Percentiles rank a stretch among this genome's conserved stretches.
Evolutionary conservation across 2,329 filamentous ascomycete species (phyloP).

Genomic region (Penicillium sp.): DNA sequence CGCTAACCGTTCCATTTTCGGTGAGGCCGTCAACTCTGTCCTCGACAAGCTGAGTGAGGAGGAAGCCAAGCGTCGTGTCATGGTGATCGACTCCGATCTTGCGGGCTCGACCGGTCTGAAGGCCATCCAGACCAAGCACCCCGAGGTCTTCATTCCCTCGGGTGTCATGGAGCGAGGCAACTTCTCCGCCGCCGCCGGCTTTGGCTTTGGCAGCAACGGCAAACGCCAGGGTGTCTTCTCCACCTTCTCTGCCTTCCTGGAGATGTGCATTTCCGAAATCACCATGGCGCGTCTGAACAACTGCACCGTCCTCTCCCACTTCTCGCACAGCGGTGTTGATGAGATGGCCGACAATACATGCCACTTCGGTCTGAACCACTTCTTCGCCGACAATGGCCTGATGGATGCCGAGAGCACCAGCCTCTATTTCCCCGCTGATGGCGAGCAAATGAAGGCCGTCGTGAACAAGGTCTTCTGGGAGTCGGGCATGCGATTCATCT

Average conservation of each 20-base stretch:
- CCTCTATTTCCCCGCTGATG: conserved; percentile 41
- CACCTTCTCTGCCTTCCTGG: conserved; percentile 41
- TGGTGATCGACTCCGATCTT: conserved; percentile 42
- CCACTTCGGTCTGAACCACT: conserved; percentile 41
- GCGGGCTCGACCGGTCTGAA: conserved; percentile 41
- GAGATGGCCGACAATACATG: conserved; percentile 44
- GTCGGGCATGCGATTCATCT: conserved; percentile 36
- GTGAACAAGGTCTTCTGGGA: conserved; percentile 39
- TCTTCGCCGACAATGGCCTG: conserved; percentile 41
- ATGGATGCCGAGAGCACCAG: conserved; percentile 35
- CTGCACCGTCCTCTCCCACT: conserved; percentile 38
- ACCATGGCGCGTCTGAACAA: conserved; percentile 41
- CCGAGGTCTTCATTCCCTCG: conserved; percentile 37
- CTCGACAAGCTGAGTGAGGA: conserved; percentile 36
- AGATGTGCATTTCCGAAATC: conserved; percentile 41
- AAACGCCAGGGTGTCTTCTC: conserved; percentile 38
- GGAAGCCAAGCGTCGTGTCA: conserved; percentile 35
- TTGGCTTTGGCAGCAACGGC: conserved; percentile 36
- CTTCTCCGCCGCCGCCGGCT: conserved; percentile 40
- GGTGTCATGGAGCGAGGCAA: conserved; percentile 42
- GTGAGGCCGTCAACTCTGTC: conserved; percentile 37
- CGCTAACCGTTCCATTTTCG: conserved; percentile 38
- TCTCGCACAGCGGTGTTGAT: conserved; percentile 40
- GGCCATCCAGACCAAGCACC: conserved; percentile 34
- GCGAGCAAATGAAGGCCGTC: conserved; percentile 39